A percentile compares a stretch with the other conserved stretches of the same genome.
phyloP scores from a whole-genome alignment of 257 asterid genomes.

The Ajuga chamaepitys region DNA sequence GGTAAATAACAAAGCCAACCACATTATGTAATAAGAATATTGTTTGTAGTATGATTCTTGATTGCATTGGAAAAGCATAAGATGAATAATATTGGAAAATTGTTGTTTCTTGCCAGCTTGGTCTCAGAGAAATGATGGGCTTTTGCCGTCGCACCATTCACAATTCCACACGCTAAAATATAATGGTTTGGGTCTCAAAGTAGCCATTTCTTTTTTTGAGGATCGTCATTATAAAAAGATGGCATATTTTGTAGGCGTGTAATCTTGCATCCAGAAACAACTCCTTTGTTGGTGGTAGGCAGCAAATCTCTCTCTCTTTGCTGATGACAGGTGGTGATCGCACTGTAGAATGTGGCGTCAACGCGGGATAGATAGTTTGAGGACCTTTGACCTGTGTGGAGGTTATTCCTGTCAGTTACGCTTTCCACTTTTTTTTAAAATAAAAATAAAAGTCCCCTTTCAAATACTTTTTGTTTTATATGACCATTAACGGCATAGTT shows the following conservation, averaged over 20 bases:
- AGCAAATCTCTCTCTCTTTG: neutral
- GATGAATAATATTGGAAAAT: neutral
- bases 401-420: too few relatives aligned
- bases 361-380: too few relatives aligned
- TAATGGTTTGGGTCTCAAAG: neutral
- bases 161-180: neutral
- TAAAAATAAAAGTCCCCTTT: too few relatives aligned
- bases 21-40: too few relatives aligned
- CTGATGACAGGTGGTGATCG: too few relatives aligned
- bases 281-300: neutral
- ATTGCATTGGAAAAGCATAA: neutral
- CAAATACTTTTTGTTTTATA: too few relatives aligned
- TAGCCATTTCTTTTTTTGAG: neutral
- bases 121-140: neutral
- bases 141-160: neutral
- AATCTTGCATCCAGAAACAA: neutral
- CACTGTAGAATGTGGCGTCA: too few relatives aligned
- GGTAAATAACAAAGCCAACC: too few relatives aligned
- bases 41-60: conserved; percentile 3
- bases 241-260: neutral
- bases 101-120: too few relatives aligned
- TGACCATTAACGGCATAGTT: too few relatives aligned
- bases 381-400: too few relatives aligned
- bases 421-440: too few relatives aligned
- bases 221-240: neutral